Evolutionary conservation across 371 early-diverging fungal genomes (phyloP).

Genomic region (Apophysomyces variabilis): DNA sequence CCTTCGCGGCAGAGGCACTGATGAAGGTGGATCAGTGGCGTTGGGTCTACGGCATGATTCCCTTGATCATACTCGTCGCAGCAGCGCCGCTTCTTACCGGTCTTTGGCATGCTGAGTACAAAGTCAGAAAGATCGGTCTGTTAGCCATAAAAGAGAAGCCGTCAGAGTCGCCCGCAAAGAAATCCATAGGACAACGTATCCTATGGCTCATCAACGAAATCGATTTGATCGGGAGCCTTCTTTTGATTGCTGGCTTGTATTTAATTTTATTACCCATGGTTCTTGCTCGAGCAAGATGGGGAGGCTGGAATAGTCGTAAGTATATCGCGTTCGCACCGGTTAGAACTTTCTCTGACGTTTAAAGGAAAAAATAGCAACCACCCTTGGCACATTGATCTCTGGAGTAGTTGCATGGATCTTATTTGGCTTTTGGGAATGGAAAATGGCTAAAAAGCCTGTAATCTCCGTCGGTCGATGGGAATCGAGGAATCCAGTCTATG

Average conservation of each 20-base stretch:
- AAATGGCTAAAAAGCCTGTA: conserved; percentile 45
- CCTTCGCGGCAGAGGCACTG: conserved; percentile 31
- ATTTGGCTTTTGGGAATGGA: conserved; percentile 47
- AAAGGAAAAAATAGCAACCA: conserved; percentile 6
- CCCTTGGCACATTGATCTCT: conserved; percentile 34
- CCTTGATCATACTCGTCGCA: conserved; percentile 25
- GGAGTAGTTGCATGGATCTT: conserved; percentile 33
- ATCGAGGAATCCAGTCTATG: conserved; percentile 46
- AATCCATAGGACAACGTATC: conserved; percentile 5
- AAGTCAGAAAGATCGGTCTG: conserved; percentile 15
- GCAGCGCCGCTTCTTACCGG: conserved; percentile 30
- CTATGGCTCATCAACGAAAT: conserved; percentile 42
- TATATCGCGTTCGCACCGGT: background rate
- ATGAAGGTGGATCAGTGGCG: conserved; percentile 23
- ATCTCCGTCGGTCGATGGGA: conserved; percentile 52
- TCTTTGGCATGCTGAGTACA: conserved; percentile 31
- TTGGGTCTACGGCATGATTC: conserved; percentile 34
- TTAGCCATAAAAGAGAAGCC: background rate
- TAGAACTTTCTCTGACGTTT: background rate
- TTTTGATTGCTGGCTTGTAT: conserved; percentile 40
- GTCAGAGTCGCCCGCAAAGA: conserved; percentile 7
- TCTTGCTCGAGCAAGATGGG: conserved; percentile 38
- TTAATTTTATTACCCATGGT: conserved; percentile 47
- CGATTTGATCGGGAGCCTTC: conserved; percentile 46
- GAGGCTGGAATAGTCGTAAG: conserved; percentile 43